These are phyloP conservation scores for Fistulina hepatica DNA, from an alignment of 1,284 basidiomycete species.

Conservation along the genomic window DNA sequence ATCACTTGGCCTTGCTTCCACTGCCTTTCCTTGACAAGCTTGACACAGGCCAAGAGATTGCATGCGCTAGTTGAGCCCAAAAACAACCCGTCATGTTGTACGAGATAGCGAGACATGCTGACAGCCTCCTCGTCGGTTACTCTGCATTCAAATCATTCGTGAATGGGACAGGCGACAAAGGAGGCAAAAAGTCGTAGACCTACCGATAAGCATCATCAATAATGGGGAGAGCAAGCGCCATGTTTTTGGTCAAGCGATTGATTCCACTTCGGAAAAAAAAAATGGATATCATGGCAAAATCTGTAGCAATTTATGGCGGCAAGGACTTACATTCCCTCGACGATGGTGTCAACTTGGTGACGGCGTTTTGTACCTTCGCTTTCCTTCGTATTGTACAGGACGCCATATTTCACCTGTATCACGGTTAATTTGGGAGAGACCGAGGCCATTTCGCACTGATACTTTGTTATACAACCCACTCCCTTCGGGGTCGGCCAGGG, in stretches of 20 bases:
- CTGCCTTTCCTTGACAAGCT: conserved; percentile 60
- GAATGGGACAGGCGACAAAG: conserved; percentile 5
- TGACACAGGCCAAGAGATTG: conserved; percentile 85
- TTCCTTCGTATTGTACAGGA: conserved; percentile 89
- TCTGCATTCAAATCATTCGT: conserved; percentile 28
- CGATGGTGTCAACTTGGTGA: conserved; percentile 89
- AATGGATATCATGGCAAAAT: not conserved
- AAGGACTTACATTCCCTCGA: conserved; percentile 72
- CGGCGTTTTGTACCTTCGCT: conserved; percentile 90
- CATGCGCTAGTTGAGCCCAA: conserved; percentile 95
- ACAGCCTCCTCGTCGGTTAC: conserved; percentile 87
- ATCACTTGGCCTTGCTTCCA: conserved; percentile 56
- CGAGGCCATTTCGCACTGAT: not conserved
- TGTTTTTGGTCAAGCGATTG: conserved; percentile 80
- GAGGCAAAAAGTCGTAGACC: not conserved
- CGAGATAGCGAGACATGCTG: conserved; percentile 84
- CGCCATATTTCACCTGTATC: conserved; percentile 72
- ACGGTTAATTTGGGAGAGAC: conserved; percentile 1
- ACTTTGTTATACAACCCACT: conserved; percentile 94
- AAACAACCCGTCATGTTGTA: conserved; percentile 85
- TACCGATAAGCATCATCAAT: conserved; percentile 85
- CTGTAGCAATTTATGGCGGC: not conserved
- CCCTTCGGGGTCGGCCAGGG: conserved; percentile 87
- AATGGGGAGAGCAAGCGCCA: conserved; percentile 68
- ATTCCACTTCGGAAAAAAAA: conserved; percentile 70